phyloP scores from a whole-genome alignment of 257 asterid species.

The Solanum bulbocastanum region DNA sequence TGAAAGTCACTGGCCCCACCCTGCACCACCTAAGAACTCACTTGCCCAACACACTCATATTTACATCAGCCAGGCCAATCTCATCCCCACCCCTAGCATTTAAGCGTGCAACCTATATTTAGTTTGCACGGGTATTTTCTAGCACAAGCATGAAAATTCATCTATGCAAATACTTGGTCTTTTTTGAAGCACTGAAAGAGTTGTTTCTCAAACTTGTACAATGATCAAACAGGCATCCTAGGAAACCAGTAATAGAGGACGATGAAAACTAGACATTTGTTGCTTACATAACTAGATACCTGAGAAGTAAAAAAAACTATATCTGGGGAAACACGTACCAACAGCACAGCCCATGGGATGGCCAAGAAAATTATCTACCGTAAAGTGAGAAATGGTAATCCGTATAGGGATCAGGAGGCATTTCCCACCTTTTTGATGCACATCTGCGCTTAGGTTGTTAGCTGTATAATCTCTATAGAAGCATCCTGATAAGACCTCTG shows the following conservation, averaged over 20 bases:
- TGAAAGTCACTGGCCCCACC: not conserved
- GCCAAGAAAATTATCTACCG: not conserved
- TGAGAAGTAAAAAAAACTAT: not conserved
- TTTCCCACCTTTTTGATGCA: not conserved
- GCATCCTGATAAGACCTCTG: not conserved
- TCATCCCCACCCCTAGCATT: not conserved
- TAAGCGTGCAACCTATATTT: not conserved
- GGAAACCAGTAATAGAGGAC: not conserved
- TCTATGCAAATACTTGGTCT: not conserved
- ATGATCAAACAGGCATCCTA: not conserved
- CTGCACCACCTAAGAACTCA: not conserved
- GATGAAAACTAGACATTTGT: not conserved
- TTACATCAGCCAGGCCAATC: not conserved
- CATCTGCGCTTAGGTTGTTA: not conserved
- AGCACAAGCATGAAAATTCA: not conserved
- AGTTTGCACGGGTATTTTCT: not conserved
- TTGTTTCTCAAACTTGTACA: not conserved
- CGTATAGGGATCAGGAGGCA: not conserved
- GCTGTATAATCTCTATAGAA: not conserved
- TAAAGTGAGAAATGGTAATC: not conserved
- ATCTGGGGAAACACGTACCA: not conserved
- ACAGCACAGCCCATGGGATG: not conserved
- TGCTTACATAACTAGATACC: not conserved
- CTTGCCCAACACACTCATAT: not conserved
- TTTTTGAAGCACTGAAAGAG: no score